Percentiles rank a stretch among this genome's conserved stretches.
Evolutionary conservation across 495 filamentous ascomycete genomes (phyloP).

Genomic region (Trichoderma erinaceum): DNA sequence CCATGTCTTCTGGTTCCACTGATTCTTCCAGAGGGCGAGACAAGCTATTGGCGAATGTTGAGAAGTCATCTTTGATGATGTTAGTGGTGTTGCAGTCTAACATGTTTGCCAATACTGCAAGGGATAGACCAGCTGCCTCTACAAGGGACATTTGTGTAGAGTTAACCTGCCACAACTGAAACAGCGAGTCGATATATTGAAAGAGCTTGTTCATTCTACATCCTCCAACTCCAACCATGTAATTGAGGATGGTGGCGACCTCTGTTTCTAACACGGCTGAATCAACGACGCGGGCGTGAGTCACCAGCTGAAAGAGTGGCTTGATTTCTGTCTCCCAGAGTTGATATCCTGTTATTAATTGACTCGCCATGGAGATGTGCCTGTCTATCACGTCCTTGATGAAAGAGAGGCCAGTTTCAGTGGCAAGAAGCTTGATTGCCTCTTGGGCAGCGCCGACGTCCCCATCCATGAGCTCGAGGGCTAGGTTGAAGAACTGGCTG

Average conservation of each 20-base stretch:
- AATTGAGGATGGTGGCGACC: slow-evolving; percentile 29
- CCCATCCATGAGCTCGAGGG: slow-evolving; percentile 30
- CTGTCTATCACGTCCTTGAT: slow-evolving; percentile 30
- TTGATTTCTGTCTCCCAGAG: slow-evolving; percentile 25
- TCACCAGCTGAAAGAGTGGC: slow-evolving; percentile 29
- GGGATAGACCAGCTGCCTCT: slow-evolving; percentile 23
- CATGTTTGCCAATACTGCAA: slow-evolving; percentile 27
- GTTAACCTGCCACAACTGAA: neutral
- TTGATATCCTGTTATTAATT: neutral
- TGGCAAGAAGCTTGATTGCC: slow-evolving; percentile 28
- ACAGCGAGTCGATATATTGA: slow-evolving; percentile 22
- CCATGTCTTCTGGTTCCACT: neutral
- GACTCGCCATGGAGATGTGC: slow-evolving; percentile 21
- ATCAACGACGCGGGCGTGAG: slow-evolving; percentile 27
- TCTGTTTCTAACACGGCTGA: slow-evolving; percentile 31
- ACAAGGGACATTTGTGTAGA: slow-evolving; percentile 12
- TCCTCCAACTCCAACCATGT: slow-evolving; percentile 27
- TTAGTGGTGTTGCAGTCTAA: slow-evolving; percentile 32
- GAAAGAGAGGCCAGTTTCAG: slow-evolving; percentile 24
- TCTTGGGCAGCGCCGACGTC: slow-evolving; percentile 24
- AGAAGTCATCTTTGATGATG: slow-evolving; percentile 28
- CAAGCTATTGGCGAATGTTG: slow-evolving; percentile 12
- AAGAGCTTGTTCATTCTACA: slow-evolving; percentile 27
- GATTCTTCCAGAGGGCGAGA: neutral
- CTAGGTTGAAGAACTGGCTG: slow-evolving; percentile 29